Base-by-base conservation (phyloP, 1,284 basidiomycete genomes). In the Gymnopus androsaceus region DNA sequence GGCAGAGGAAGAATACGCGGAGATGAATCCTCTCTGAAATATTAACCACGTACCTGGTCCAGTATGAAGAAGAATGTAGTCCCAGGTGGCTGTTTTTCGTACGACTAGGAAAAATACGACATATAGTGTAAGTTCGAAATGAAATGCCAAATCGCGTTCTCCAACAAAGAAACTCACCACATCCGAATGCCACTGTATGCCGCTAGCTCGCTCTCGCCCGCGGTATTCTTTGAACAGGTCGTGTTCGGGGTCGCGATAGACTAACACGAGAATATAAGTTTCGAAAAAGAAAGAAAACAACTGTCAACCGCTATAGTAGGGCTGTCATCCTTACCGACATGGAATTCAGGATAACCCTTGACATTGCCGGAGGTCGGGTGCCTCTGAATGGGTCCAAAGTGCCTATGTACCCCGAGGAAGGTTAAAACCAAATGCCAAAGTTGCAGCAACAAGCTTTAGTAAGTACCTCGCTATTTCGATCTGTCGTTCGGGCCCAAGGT, bases 11-110 rank as follows among this genome's bases (percentile, higher is more conserved):
- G 11, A 15, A 48, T 23, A 19, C 31, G 8, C 4, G 41, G n/a
- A 23, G n/a, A 33, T 7, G 45, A 46, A 42, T 2, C n/a, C n/a
- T n/a, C n/a, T n/a, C n/a, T n/a, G n/a, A n/a, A n/a, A n/a, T n/a
- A n/a, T n/a, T n/a, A n/a, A n/a, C 30, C 30, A 23, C 51, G 27
- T 55, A 66, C 69, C 60, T 70, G 69, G 48, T 80, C 78, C 48
- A 82, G 79, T 56, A 85, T 76, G 70, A 80, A 81, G 74, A 85
- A 82, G 64, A 81, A 75, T 0, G 84, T 86, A 12, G 81, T 79
- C 21, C 82, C 78, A 0, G 84, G 83, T 2, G 85, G 79, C 64
- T 87, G 84, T 58, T 75, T 74, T 70, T 86, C 84, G 67, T 85
- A 85, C 0, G 76, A 76, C 74, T 74, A 50, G 4, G 17, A 52